phyloP scores from a whole-genome alignment of 1,139 yeast species.

The Candida tetrigidarum region DNA sequence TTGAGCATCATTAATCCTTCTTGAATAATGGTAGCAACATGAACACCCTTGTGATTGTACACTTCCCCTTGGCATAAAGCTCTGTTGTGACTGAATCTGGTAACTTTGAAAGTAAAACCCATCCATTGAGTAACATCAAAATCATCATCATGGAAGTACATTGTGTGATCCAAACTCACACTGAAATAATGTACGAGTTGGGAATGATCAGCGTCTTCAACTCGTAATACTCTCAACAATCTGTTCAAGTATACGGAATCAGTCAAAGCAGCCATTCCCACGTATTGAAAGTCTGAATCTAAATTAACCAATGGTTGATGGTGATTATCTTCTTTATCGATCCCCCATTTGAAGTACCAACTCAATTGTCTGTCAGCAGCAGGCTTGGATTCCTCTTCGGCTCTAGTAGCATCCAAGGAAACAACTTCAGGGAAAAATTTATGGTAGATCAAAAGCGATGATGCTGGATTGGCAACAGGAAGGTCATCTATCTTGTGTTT shows the following conservation, averaged over 20 bases:
- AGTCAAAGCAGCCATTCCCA: constrained; percentile 64
- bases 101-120: constrained; percentile 51
- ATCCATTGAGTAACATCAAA: constrained; percentile 59
- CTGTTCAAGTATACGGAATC: constrained; percentile 63
- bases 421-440: constrained; percentile 47
- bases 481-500: constrained; percentile 23
- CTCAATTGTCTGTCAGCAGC: constrained; percentile 43
- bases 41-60: constrained; percentile 52
- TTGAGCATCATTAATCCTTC: constrained; percentile 54
- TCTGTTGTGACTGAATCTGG: constrained; percentile 58
- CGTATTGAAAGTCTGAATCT: constrained; percentile 45
- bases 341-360: constrained; percentile 48
- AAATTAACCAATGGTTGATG: constrained; percentile 19
- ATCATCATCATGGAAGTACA: constrained; percentile 67
- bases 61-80: constrained; percentile 64
- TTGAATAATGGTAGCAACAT: constrained; percentile 68
- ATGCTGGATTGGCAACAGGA: constrained; percentile 21
- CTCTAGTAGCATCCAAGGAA: constrained; percentile 26
- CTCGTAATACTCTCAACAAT: constrained; percentile 32
- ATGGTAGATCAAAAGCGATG: constrained; percentile 28
- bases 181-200: constrained; percentile 44
- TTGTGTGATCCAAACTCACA: constrained; percentile 68
- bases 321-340: constrained; percentile 24
- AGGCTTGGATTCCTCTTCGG: constrained; percentile 27
- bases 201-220: constrained; percentile 27